Evolutionary conservation across 345 rosid genomes (phyloP), one percentile per base, ranked within the genome.

Genomic region (Pugionium cornutum): DNA sequence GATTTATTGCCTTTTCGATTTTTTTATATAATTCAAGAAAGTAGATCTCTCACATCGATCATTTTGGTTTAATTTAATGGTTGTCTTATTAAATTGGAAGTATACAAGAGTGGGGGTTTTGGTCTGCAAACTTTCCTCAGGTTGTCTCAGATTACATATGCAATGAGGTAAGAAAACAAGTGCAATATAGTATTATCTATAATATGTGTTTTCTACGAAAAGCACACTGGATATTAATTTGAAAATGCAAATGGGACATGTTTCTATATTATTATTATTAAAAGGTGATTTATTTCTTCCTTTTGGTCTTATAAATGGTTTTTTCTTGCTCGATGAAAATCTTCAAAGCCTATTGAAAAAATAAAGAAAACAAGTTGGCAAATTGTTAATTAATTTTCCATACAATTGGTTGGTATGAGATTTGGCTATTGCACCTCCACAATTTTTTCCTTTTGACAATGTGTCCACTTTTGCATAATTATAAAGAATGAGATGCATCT

Each of bases 351-450:
- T 43, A 33, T 43, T 35, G 29, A 60, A 61, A 34, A 54, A 60
- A 33, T 47, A 31, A 39, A 74, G 52, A 60, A 60, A 61, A 61
- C 64, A 67, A 74, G 77, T 74, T 61, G 73, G 54, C 77, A 74
- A 73, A 53, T 27, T 59, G 57, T 37, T 66, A 60, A 45, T 53
- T 61, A 66, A 51, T 29, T 37, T 66, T 36, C 56, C 11, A 52
- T 36, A 30, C 2, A 53, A 53, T 46, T 39, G 33, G 68, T 43
- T 28, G 59, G 54, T 40, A 10, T 31, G 45, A 10, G 53, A 70
- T 62, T 62, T 72, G 61, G 70, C 35, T 29, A 53, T 53, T 67
- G 63, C 54, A 30, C 33, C 44, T 58, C 67, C 67, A 59, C 72
- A 73, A 9, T 9, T 57, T 6, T 36, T 36, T 6, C 18, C 48